These are phyloP conservation scores for Sanghuangporus sanghuang DNA, from an alignment of 1,284 basidiomycete species.

Conservation along the genomic window DNA sequence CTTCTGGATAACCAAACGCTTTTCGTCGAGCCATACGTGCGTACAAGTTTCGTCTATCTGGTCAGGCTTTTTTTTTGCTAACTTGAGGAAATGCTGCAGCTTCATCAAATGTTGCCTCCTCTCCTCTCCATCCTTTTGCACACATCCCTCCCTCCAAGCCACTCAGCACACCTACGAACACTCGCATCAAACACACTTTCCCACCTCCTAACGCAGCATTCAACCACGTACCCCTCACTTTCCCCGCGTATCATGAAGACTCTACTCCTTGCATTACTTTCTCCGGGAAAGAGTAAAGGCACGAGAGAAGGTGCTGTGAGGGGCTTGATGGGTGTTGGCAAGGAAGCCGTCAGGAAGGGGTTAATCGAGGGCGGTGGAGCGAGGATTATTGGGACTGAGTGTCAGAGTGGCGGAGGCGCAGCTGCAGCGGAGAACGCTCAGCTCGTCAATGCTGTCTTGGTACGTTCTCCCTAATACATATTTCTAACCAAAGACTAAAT, in stretches of 20 bases:
- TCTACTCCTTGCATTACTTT: slow-evolving; percentile 79
- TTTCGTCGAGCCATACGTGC: slow-evolving; percentile 95
- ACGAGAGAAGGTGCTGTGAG: slow-evolving; percentile 84
- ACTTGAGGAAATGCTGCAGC: slow-evolving; percentile 36
- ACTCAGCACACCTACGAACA: slow-evolving; percentile 60
- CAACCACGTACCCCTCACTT: slow-evolving; percentile 81
- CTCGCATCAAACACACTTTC: slow-evolving; percentile 80
- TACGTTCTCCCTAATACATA: slow-evolving; percentile 25
- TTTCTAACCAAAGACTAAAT: background rate
- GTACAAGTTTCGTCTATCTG: slow-evolving; percentile 28
- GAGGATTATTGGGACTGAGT: slow-evolving; percentile 63
- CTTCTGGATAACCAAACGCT: slow-evolving; percentile 81
- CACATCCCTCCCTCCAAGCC: slow-evolving; percentile 64
- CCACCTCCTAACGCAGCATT: slow-evolving; percentile 70
- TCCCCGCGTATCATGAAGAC: slow-evolving; percentile 91
- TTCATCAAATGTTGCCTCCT: slow-evolving; percentile 94
- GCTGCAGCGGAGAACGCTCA: slow-evolving; percentile 32
- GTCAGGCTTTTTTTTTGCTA: background rate
- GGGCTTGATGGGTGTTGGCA: slow-evolving; percentile 78
- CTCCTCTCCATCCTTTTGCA: slow-evolving; percentile 89
- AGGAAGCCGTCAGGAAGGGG: slow-evolving; percentile 76
- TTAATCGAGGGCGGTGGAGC: slow-evolving; percentile 74
- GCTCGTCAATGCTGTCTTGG: slow-evolving; percentile 55
- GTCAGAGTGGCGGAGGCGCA: slow-evolving; percentile 24
- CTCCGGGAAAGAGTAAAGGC: slow-evolving; percentile 63